A percentile compares a stretch with the other conserved stretches of the same genome.
These are phyloP conservation scores for Trichoderma lentiforme DNA, from an alignment of 2,329 filamentous ascomycete genomes.

Conservation along the genomic window DNA sequence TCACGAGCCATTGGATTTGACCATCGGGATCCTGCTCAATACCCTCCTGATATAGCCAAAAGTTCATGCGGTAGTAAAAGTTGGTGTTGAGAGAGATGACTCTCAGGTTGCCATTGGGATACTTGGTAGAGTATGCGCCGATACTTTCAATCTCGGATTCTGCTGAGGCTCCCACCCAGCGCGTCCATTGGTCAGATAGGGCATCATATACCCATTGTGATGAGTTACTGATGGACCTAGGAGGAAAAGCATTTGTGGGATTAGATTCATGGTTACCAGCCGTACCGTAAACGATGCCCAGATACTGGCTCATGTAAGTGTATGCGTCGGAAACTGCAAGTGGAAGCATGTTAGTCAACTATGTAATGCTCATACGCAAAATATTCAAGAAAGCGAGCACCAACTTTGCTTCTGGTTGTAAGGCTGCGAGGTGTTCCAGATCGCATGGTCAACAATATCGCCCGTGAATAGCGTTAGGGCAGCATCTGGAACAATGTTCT, in stretches of 20 bases:
- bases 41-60: constrained; percentile 50
- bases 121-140: constrained; percentile 49
- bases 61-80: constrained; percentile 58
- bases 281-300: constrained; percentile 49
- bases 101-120: constrained; percentile 46
- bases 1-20: constrained; percentile 52
- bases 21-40: constrained; percentile 48
- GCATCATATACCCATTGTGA: constrained; percentile 53
- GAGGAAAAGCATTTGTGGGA: constrained; percentile 51
- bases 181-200: constrained; percentile 44
- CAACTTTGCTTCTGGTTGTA: constrained; percentile 33
- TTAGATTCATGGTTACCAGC: constrained; percentile 57
- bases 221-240: constrained; percentile 36
- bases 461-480: constrained; percentile 58
- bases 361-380: neutral
- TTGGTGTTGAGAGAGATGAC: constrained; percentile 60
- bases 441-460: constrained; percentile 53
- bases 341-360: neutral
- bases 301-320: constrained; percentile 40
- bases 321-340: constrained; percentile 45
- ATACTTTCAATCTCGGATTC: constrained; percentile 35
- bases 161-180: constrained; percentile 42
- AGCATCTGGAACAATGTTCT: constrained; percentile 42
- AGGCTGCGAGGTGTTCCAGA: constrained; percentile 43
- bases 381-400: neutral